Conservation (phyloP, 352 stramenopile species). For the Phytophthora citrophthora region DNA sequence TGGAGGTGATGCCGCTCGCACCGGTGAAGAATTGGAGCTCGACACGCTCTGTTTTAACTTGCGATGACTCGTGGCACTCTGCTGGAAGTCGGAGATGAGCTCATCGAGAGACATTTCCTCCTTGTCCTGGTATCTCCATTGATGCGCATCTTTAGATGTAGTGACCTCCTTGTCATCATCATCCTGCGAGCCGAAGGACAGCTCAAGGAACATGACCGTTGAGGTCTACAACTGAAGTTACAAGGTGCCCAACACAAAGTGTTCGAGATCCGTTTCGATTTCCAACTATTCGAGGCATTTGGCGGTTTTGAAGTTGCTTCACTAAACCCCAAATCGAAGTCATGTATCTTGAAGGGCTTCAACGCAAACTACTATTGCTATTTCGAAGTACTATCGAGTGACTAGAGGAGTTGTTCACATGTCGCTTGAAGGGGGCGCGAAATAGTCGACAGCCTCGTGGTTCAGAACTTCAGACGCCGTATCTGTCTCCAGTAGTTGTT, state of each 20-base stretch:
- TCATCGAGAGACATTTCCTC: slow-evolving; percentile 47
- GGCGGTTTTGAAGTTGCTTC: background rate
- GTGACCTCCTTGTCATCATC: slow-evolving; percentile 8
- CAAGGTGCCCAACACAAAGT: background rate
- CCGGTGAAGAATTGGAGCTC: slow-evolving; percentile 1
- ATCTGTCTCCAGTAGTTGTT: background rate
- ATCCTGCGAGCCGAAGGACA: slow-evolving; percentile 34
- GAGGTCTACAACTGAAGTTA: background rate
- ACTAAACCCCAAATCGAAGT: background rate
- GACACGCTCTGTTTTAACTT: slow-evolving; percentile 2
- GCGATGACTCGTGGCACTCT: slow-evolving; percentile 33
- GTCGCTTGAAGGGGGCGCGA: background rate
- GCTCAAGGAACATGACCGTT: slow-evolving; percentile 31
- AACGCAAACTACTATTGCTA: no score
- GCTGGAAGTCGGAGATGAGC: slow-evolving; percentile 55
- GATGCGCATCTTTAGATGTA: slow-evolving; percentile 1
- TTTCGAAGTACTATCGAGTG: no score
- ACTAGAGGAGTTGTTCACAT: no score
- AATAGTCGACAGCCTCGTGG: background rate
- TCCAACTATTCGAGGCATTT: background rate
- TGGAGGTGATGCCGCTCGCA: slow-evolving; percentile 11
- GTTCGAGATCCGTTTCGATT: background rate
- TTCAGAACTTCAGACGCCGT: background rate
- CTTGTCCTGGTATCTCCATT: slow-evolving; percentile 15
- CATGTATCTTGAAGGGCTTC: background rate